A percentile compares a stretch with the other conserved stretches of the same genome.
phyloP scores from a whole-genome alignment of 2,329 filamentous ascomycete genomes.

The Rutstroemia sp. region DNA sequence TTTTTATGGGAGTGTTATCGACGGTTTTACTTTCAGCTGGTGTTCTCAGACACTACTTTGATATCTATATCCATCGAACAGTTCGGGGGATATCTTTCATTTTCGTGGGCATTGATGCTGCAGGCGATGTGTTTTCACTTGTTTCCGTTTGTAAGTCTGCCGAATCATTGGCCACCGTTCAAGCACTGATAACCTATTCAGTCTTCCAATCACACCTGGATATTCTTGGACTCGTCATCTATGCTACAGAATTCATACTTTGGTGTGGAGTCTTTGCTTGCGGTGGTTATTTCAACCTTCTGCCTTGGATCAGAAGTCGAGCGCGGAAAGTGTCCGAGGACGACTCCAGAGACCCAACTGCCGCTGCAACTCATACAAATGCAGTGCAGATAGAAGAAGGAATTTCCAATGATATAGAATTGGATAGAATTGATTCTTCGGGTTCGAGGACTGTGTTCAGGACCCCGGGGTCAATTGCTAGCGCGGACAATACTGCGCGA shows the following conservation, averaged over 20 bases:
- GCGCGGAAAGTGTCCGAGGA: constrained; percentile 14
- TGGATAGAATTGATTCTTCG: constrained; percentile 48
- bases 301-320: constrained; percentile 45
- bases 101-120: constrained; percentile 63
- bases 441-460: constrained; percentile 50
- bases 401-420: constrained; percentile 28
- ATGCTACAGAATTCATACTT: constrained; percentile 55
- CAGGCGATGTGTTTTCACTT: constrained; percentile 60
- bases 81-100: constrained; percentile 66
- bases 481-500: not conserved
- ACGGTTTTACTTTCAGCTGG: constrained; percentile 56
- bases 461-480: constrained; percentile 38
- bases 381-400: not conserved
- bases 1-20: constrained; percentile 59
- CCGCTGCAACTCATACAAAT: not conserved
- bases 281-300: constrained; percentile 57
- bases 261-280: constrained; percentile 62
- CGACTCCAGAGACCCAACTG: constrained; percentile 3
- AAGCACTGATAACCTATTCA: not conserved
- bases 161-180: not conserved
- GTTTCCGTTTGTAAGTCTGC: constrained; percentile 43
- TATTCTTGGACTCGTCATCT: constrained; percentile 57
- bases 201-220: constrained; percentile 53
- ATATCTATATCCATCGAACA: constrained; percentile 59
- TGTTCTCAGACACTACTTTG: constrained; percentile 61